Evolutionary conservation across 2,329 filamentous ascomycete species (phyloP), one percentile per base, ranked within the genome.

Genomic region (Zymoseptoria pseudotritici): DNA sequence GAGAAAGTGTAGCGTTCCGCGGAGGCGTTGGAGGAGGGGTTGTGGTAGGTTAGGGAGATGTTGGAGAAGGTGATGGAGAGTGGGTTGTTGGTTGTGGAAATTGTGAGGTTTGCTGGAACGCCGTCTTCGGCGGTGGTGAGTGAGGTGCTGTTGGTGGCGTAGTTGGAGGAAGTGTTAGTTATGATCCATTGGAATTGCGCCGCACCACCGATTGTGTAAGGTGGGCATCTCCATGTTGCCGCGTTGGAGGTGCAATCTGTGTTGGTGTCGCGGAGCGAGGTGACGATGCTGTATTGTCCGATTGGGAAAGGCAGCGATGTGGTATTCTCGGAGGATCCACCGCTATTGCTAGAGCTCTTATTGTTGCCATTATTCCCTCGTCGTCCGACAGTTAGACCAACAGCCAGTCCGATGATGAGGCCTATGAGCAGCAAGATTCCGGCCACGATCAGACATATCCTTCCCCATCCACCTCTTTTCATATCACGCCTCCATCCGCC

Each of bases 111-210:
- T n/a, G 68, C 62, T 61, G 67, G 54, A 21, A 74, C 68, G 7
- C 75, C 69, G 8, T 72, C 69, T 3, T 72, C 71, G 54, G 87
- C 83, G 81, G 84, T 87, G 66, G 81, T 78, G 36, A 46, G 13
- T 67, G 85, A 83, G 9, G 79, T 82, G 1, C 80, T 77, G 11
- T 79, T 73, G 9, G 77, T 74, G 3, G 73, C 73, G 20, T 77
- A 73, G 9, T 70, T 68, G 61, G 64, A 50, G 26, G 76, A 73
- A 1, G 75, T 68, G 8, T 75, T 74, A 2, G 72, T 72, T 59
- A 89, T 84, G 60, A 82, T 77, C 86, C 85, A 89, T 69, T 82
- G 79, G 71, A 88, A 87, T 6, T 79, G 82, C 0, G 82, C n/a
- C n/a, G n/a, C n/a, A n/a, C n/a, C n/a, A n/a, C n/a, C n/a, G n/a